phyloP scores from a whole-genome alignment of 2,329 filamentous ascomycete genomes.

The Aspergillus sojae region DNA sequence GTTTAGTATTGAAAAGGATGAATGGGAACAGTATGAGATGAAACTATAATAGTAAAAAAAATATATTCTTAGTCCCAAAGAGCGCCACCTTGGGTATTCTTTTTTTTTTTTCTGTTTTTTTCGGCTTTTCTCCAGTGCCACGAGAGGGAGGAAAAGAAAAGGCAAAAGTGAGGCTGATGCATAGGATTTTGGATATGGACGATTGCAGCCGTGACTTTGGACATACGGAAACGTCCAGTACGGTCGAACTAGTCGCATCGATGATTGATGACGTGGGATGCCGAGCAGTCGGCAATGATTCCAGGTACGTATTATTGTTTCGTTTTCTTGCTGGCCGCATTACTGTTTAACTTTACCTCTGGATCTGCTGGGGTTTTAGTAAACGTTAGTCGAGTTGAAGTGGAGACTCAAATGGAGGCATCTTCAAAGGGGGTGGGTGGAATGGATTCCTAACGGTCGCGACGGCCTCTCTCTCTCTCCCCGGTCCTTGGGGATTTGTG shows the following conservation, averaged over 20 bases:
- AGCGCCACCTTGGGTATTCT: not conserved
- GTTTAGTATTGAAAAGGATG: conserved; percentile 7
- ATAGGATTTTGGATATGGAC: not conserved
- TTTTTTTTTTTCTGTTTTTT: not conserved
- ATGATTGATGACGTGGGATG: conserved; percentile 14
- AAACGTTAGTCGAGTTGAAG: not conserved
- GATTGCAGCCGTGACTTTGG: conserved; percentile 3
- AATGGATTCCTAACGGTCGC: conserved; percentile 8
- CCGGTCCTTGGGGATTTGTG: conserved; percentile 1
- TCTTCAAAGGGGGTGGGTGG: not conserved
- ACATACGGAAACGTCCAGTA: not conserved
- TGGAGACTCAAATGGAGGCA: not conserved
- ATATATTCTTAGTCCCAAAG: not conserved
- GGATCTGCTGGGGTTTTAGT: conserved; percentile 6
- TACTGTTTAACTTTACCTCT: not conserved
- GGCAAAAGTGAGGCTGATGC: conserved; percentile 21
- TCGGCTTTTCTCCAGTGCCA: not conserved
- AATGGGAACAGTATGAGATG: not conserved
- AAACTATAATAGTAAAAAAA: conserved; percentile 1
- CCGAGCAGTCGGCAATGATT: not conserved
- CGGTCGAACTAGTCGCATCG: not conserved
- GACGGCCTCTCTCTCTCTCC: not conserved
- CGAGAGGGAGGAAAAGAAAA: not conserved
- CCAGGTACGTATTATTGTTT: not conserved
- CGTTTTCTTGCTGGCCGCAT: not conserved